These are phyloP conservation scores for Thelonectria rubi DNA, from an alignment of 2,329 filamentous ascomycete species.

Conservation along the genomic window DNA sequence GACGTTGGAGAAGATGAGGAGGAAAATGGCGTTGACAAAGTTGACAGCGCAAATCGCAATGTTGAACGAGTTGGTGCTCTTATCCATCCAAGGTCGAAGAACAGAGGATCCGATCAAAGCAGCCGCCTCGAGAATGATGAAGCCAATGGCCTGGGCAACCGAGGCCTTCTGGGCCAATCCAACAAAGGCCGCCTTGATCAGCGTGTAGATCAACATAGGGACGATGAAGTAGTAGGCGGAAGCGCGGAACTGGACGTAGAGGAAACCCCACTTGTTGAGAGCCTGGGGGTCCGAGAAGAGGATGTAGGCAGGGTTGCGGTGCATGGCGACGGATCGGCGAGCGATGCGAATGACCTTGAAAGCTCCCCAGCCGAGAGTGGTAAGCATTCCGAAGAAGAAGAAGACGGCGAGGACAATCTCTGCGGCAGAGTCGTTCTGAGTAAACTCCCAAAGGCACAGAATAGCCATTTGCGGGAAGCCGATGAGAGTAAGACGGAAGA, in stretches of 20 bases:
- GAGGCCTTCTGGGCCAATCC: constrained; percentile 78
- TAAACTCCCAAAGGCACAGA: constrained; percentile 93
- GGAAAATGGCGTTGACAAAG: constrained; percentile 89
- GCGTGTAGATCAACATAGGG: constrained; percentile 77
- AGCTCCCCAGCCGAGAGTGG: constrained; percentile 84
- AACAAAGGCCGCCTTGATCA: constrained; percentile 92
- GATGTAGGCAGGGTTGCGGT: constrained; percentile 97
- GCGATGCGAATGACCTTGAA: constrained; percentile 91
- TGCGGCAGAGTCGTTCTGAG: constrained; percentile 82
- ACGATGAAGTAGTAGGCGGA: constrained; percentile 96
- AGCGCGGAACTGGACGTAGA: constrained; percentile 96
- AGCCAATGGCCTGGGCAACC: constrained; percentile 79
- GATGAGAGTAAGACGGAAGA: constrained; percentile 90
- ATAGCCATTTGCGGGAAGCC: constrained; percentile 92
- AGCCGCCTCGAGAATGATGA: constrained; percentile 83
- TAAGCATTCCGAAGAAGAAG: constrained; percentile 83
- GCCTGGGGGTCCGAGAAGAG: constrained; percentile 94
- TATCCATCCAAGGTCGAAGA: constrained; percentile 96
- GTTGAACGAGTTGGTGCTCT: constrained; percentile 97
- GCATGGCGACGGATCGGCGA: constrained; percentile 86
- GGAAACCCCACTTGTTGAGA: constrained; percentile 97
- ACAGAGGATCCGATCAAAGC: constrained; percentile 82
- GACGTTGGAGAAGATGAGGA: constrained; percentile 86
- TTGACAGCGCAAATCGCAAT: constrained; percentile 91
- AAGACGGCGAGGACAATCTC: constrained; percentile 88